Conservation (phyloP, 2,329 filamentous ascomycete species). For the Mollisiaceae sp. region DNA sequence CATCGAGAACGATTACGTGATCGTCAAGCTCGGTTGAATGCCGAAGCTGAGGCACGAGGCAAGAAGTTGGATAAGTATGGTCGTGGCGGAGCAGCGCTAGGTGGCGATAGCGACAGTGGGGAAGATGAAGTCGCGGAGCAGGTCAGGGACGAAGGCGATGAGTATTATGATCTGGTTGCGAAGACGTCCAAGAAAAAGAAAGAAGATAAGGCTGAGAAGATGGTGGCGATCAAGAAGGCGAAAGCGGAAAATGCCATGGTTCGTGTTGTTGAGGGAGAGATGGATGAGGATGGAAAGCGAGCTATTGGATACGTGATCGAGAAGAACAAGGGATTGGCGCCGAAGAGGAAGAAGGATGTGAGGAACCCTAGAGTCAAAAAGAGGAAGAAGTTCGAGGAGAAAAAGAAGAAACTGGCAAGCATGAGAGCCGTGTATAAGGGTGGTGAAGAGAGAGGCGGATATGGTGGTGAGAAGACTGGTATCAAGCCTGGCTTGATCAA, state of each 20-base stretch:
- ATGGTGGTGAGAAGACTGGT: slow-evolving; percentile 90
- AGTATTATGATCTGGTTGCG: slow-evolving; percentile 91
- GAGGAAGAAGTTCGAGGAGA: slow-evolving; percentile 93
- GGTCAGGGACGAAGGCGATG: slow-evolving; percentile 57
- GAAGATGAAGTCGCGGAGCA: slow-evolving; percentile 49
- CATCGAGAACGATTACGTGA: slow-evolving; percentile 89
- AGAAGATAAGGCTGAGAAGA: slow-evolving; percentile 68
- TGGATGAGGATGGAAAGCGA: slow-evolving; percentile 85
- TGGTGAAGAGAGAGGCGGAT: slow-evolving; percentile 82
- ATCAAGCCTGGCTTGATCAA: slow-evolving; percentile 94
- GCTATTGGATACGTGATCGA: slow-evolving; percentile 92
- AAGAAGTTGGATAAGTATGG: slow-evolving; percentile 66
- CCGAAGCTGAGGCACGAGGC: slow-evolving; percentile 85
- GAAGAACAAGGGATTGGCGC: slow-evolving; percentile 96
- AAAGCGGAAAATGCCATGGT: slow-evolving; percentile 65
- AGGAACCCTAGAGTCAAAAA: slow-evolving; percentile 98
- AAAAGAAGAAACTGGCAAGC: slow-evolving; percentile 94
- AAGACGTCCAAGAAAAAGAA: slow-evolving; percentile 72
- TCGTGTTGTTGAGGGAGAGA: slow-evolving; percentile 66
- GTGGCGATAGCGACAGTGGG: slow-evolving; percentile 57
- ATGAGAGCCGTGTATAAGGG: slow-evolving; percentile 87
- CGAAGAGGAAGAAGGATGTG: slow-evolving; percentile 90
- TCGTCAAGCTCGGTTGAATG: slow-evolving; percentile 82
- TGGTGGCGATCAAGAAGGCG: slow-evolving; percentile 62
- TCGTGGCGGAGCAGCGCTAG: slow-evolving; percentile 66